Conservation (phyloP, 768 basidiomycete species). For the Kwoniella europaea region DNA sequence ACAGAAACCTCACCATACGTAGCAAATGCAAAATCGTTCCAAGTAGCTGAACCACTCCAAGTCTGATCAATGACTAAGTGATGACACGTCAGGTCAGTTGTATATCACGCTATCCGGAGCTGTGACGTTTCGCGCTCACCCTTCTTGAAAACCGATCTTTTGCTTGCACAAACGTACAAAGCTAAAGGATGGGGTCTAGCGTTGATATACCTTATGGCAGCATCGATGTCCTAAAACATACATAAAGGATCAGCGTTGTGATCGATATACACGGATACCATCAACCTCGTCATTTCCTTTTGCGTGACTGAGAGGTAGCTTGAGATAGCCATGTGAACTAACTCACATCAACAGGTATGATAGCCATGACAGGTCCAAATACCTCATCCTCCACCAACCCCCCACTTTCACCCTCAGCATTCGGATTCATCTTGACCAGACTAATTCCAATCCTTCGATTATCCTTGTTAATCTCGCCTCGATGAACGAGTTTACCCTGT, state of each 20-base stretch:
- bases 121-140: slow-evolving; percentile 34
- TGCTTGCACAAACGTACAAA: slow-evolving; percentile 53
- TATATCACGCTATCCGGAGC: no score
- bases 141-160: slow-evolving; percentile 42
- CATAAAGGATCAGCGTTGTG: no score
- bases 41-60: slow-evolving; percentile 49
- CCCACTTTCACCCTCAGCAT: slow-evolving; percentile 35
- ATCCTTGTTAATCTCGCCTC: slow-evolving; percentile 47
- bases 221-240: slow-evolving; percentile 44
- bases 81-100: background rate
- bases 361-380: slow-evolving; percentile 56
- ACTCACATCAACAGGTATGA: slow-evolving; percentile 56
- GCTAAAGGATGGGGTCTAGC: slow-evolving; percentile 50
- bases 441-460: slow-evolving; percentile 52
- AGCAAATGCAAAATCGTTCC: slow-evolving; percentile 54
- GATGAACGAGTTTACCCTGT: slow-evolving; percentile 47
- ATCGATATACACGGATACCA: no score
- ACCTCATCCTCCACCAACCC: slow-evolving; percentile 54
- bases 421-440: slow-evolving; percentile 42
- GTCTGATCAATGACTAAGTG: slow-evolving; percentile 50
- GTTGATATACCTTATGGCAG: slow-evolving; percentile 55
- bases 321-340: background rate
- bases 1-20: slow-evolving; percentile 26
- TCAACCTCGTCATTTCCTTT: no score
- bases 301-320: background rate